Evolutionary conservation across 2,329 filamentous ascomycete species (phyloP).

Genomic region (Ophiostoma himal-ulmi): DNA sequence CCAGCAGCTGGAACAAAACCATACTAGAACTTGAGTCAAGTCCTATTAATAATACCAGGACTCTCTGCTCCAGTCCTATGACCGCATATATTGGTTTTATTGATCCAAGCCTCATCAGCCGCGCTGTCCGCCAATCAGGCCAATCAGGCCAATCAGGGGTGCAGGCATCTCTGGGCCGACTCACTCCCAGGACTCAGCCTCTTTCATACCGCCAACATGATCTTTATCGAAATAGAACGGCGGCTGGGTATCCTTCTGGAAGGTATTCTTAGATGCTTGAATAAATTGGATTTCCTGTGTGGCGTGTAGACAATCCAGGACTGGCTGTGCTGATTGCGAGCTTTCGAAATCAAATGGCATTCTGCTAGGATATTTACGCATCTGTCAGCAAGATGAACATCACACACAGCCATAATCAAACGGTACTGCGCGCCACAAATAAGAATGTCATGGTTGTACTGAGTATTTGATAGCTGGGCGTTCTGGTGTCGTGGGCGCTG

Average conservation of each 20-base stretch:
- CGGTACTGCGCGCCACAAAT: not conserved
- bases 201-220: not conserved
- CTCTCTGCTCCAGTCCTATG: not conserved
- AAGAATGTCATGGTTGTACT: not conserved
- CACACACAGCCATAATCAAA: not conserved
- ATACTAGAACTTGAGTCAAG: not conserved
- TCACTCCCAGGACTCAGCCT: not conserved
- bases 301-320: too few relatives aligned
- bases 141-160: not conserved
- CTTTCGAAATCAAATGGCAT: too few relatives aligned
- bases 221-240: not conserved
- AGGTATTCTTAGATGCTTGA: not conserved
- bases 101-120: conserved; percentile 1
- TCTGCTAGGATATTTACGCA: too few relatives aligned
- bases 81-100: not conserved
- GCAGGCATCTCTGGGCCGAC: not conserved
- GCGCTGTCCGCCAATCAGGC: not conserved
- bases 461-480: not conserved
- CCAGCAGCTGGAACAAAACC: not conserved
- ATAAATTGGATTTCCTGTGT: too few relatives aligned
- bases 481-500: not conserved
- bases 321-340: too few relatives aligned
- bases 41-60: not conserved
- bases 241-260: not conserved
- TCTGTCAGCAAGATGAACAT: not conserved